A percentile compares a stretch with the other conserved stretches of the same genome.
phyloP scores from a whole-genome alignment of 2,329 filamentous ascomycete species.

The Botrytis aclada region DNA sequence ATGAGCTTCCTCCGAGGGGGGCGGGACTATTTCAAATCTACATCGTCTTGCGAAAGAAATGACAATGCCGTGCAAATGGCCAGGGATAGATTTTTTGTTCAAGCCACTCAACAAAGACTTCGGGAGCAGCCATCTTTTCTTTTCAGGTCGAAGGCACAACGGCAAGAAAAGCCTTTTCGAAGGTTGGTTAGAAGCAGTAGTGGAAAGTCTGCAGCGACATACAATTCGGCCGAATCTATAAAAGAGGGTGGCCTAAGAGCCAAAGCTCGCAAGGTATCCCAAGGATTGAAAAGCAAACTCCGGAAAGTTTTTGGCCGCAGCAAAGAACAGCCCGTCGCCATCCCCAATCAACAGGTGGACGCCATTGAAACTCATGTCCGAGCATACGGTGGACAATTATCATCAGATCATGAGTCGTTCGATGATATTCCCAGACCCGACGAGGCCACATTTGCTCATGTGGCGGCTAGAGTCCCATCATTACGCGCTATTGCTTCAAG shows the following conservation, averaged over 20 bases:
- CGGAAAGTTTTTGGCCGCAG: constrained; percentile 53
- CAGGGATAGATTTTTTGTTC: constrained; percentile 40
- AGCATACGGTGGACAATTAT: constrained; percentile 29
- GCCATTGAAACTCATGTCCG: constrained; percentile 39
- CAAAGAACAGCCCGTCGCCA: constrained; percentile 37
- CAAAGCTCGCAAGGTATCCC: constrained; percentile 61
- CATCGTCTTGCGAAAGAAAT: constrained; percentile 32
- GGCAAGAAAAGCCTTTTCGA: constrained; percentile 41
- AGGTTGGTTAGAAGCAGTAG: constrained; percentile 51
- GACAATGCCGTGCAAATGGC: constrained; percentile 41
- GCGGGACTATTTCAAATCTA: constrained; percentile 30
- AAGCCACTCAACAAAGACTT: constrained; percentile 39
- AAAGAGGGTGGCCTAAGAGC: constrained; percentile 44
- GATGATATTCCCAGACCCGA: constrained; percentile 40
- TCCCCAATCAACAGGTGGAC: constrained; percentile 54
- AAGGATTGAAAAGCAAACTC: constrained; percentile 58
- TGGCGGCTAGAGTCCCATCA: constrained; percentile 49
- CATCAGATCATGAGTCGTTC: constrained; percentile 37
- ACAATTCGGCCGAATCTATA: constrained; percentile 22
- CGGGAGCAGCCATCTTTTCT: constrained; percentile 47
- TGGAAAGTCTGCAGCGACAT: constrained; percentile 37
- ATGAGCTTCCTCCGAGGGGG: constrained; percentile 50
- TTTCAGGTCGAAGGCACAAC: constrained; percentile 41
- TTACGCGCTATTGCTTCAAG: constrained; percentile 47
- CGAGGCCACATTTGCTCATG: constrained; percentile 47